Conservation (phyloP, 2,329 filamentous ascomycete species). For the Leptographium wingfieldii region DNA sequence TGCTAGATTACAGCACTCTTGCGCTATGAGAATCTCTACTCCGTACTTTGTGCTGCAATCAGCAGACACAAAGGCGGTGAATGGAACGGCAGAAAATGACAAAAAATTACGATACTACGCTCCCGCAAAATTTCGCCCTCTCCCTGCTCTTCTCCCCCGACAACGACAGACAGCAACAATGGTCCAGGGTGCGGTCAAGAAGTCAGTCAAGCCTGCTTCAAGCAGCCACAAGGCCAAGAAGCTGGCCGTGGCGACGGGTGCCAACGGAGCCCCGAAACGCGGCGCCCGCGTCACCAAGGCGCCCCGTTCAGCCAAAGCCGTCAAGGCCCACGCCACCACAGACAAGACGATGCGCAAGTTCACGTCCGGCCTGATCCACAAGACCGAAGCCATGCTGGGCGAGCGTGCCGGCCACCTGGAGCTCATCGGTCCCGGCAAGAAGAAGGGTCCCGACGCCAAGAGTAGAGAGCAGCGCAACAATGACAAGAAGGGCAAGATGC, state of each 20-base stretch:
- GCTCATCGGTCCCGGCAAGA: slow-evolving; percentile 44
- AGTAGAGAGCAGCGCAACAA: slow-evolving; percentile 9
- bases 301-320: slow-evolving; percentile 22
- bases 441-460: slow-evolving; percentile 16
- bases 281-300: slow-evolving; percentile 36
- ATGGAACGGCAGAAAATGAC: neutral
- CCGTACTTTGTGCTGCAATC: no score
- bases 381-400: slow-evolving; percentile 45
- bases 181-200: slow-evolving; percentile 44
- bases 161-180: slow-evolving; percentile 20
- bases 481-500: slow-evolving; percentile 20
- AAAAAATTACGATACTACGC: neutral
- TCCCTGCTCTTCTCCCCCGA: neutral
- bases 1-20: no score
- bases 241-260: slow-evolving; percentile 18
- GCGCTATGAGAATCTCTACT: no score
- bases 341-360: slow-evolving; percentile 44
- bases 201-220: slow-evolving; percentile 23
- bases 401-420: slow-evolving; percentile 48
- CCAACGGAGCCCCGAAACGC: slow-evolving; percentile 18
- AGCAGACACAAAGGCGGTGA: neutral
- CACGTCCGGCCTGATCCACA: slow-evolving; percentile 37
- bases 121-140: neutral
- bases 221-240: slow-evolving; percentile 21
- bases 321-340: slow-evolving; percentile 25